Base-by-base conservation (phyloP, 495 filamentous ascomycete species). In the Aspergillus nidulans region DNA sequence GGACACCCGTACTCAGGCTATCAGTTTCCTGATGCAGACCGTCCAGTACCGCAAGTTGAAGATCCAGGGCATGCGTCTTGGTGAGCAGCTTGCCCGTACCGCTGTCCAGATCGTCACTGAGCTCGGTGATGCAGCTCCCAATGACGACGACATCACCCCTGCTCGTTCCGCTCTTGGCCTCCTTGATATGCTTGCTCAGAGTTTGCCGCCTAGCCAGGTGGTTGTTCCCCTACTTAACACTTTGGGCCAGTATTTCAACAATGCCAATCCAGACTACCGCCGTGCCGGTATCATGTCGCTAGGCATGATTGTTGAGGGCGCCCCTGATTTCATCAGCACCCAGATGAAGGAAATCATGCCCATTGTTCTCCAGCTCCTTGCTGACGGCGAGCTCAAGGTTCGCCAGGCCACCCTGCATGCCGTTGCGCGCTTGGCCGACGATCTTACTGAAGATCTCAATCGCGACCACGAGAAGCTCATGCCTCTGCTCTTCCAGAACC, bases 221-320 rank as follows among this genome's bases (percentile, higher is more conserved):
- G 86, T 97, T 55, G 92, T 97, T 30, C 94, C 94, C 5, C 78
- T 98, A 15, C 84, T 98, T 28, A 85, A 95, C 50, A 81, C 84
- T 8, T 85, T 98, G 38, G 86, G 89, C 10, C 78, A 82, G 50
- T 97, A 94, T 65, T 86, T 91, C 66, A 83, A 77, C 62, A 83
- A 78, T 63, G 66, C 68, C 49, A 77, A 95, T 60, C 81, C 92
- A 20, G 86, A 88, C 55, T 87, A 85, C 69, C 85, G 92, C 44
- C 88, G 91, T 68, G 94, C 92, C 38, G 91, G 90, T 69, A 90
- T 97, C 63, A 80, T 97, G 58, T 87, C 94, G 7, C 78, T 98
- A 4, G 94, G 92, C 51, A 95, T 90, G 77, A 91, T 89, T 62
- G 94, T 96, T 49, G 94, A 98, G 73, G 94, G 94, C 58, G 95